These are phyloP conservation scores for Ophiobolus disseminans DNA, from an alignment of 2,329 filamentous ascomycete species.

Conservation along the genomic window DNA sequence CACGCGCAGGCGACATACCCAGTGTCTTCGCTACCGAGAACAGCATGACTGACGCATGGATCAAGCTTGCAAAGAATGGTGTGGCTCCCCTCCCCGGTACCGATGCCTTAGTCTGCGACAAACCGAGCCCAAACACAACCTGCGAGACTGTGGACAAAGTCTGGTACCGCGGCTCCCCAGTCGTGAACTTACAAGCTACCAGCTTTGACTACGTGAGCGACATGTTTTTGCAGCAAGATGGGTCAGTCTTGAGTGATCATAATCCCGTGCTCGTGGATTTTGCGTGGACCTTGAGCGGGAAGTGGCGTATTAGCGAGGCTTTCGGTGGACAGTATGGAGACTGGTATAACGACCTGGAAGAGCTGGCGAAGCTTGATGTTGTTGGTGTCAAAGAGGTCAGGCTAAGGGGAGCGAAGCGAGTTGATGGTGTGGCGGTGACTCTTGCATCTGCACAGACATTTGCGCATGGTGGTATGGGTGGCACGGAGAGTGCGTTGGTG, in stretches of 20 bases:
- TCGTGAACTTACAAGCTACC: constrained; percentile 57
- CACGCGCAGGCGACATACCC: constrained; percentile 62
- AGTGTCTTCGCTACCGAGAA: constrained; percentile 59
- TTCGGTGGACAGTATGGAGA: constrained; percentile 59
- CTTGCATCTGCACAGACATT: constrained; percentile 59
- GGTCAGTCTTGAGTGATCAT: constrained; percentile 67
- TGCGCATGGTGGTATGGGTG: constrained; percentile 63
- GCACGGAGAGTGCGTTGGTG: constrained; percentile 52
- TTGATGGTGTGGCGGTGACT: constrained; percentile 60
- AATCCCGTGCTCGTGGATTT: constrained; percentile 68
- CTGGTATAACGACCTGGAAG: constrained; percentile 66
- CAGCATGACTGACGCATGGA: constrained; percentile 65
- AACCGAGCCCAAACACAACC: constrained; percentile 58
- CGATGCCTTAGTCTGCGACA: constrained; percentile 58
- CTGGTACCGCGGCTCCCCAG: constrained; percentile 63
- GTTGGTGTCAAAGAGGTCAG: constrained; percentile 50
- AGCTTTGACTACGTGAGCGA: constrained; percentile 63
- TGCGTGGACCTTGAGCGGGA: constrained; percentile 30
- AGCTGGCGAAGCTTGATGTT: no score
- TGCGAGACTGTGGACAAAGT: constrained; percentile 75
- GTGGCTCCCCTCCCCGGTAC: constrained; percentile 30
- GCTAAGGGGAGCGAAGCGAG: constrained; percentile 57
- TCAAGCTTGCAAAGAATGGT: constrained; percentile 57
- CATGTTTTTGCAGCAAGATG: constrained; percentile 65
- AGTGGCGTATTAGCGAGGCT: constrained; percentile 43